phyloP scores from a whole-genome alignment of 257 asterid genomes.

The Nicotiana otophora region DNA sequence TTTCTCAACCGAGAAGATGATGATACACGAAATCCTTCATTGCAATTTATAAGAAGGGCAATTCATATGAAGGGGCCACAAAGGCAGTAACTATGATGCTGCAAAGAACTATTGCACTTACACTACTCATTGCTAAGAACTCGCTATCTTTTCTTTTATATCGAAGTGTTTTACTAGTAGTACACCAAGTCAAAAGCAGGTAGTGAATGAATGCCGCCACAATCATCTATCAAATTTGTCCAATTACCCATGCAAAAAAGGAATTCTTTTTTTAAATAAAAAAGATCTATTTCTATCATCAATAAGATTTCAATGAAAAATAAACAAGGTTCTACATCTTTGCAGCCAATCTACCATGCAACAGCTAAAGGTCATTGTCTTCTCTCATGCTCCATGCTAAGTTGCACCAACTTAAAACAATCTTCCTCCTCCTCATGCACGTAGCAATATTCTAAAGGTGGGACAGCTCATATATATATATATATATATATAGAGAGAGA shows the following conservation, averaged over 20 bases:
- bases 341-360: not conserved
- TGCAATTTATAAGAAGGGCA: not conserved
- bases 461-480: not conserved
- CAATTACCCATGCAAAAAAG: not conserved
- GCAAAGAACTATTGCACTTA: not conserved
- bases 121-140: not conserved
- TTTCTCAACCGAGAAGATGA: not conserved
- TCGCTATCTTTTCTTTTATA: not conserved
- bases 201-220: not conserved
- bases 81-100: not conserved
- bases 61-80: not conserved
- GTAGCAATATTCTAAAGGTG: not conserved
- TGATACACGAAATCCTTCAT: not conserved
- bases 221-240: not conserved
- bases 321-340: not conserved
- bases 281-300: not conserved
- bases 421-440: not conserved
- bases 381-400: not conserved
- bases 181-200: not conserved
- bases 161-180: not conserved
- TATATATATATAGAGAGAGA: not conserved
- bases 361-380: not conserved
- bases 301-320: not conserved
- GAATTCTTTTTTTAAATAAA: not conserved
- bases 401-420: not conserved